Base-by-base conservation (phyloP, 192 early-diverging fungal genomes). In the Backusella luteola region DNA sequence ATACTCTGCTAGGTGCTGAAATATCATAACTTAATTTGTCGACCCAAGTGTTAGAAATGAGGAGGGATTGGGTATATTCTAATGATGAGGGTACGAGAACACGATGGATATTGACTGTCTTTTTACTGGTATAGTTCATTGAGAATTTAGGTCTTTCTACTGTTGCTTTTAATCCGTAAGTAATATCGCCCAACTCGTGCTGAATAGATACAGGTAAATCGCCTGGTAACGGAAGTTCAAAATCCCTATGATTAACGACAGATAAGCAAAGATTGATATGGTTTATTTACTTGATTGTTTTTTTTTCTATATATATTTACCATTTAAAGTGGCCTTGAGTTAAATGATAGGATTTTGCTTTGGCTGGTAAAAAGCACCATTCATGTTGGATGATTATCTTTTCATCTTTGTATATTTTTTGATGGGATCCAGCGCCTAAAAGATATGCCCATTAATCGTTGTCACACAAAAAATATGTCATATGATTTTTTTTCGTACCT, bases 21-120 rank as follows among this genome's bases (percentile, higher is more conserved):
- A 92, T 82, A 11, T 89, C 87, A 68, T 92, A 92, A 19, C 82
- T 82, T 41, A 91, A 75, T 77, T 89, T 88, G 52, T 83, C 74
- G 21, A 75, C 77, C 91, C 91, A 92, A 15, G 78, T 76, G 79
- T 91, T 89, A 15, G 87, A 80, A 35, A 89, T 85, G 17, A 84
- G 73, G 42, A 90, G 68, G 52, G 85, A 83, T 36, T 87, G 87
- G 71, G 84, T 69, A 32, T 79, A 82, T 81, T 87, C 88, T 1
- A 87, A 68, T 15, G 88, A 87, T 0, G 85, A 84, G 1, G 88
- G 83, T 23, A 86, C 71, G 17, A 87, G 79, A 15, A 84, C 77
- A 39, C 91, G 84, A 66, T 84, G 78, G 17, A 92, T 68, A 11
- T 70, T 69, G 6, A 92, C 68, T 7, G 74, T 76, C 4, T 73